phyloP scores from a whole-genome alignment of 176 grass and related monocot genomes.

The Tillandsia fasciculata region DNA sequence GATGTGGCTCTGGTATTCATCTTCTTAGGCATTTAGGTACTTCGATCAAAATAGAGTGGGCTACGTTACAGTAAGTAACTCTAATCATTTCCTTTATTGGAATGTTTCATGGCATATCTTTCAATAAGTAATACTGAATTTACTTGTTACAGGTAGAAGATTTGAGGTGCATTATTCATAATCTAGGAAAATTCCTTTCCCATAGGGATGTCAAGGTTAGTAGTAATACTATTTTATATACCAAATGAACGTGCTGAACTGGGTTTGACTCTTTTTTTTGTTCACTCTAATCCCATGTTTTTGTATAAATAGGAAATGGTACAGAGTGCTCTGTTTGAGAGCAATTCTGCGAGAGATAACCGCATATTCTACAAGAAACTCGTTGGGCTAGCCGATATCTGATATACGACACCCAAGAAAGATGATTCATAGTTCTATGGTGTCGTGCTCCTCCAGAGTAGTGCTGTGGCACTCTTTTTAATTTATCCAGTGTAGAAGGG shows the following conservation, averaged over 20 bases:
- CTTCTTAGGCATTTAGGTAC: slow-evolving; percentile 85
- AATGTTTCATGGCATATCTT: not conserved
- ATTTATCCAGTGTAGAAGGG: too few species aligned
- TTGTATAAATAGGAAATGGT: slow-evolving; percentile 53
- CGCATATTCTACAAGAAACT: slow-evolving; percentile 84
- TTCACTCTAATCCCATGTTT: not conserved
- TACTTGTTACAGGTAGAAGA: slow-evolving; percentile 67
- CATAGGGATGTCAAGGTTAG: slow-evolving; percentile 90
- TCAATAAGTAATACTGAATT: slow-evolving; percentile 13
- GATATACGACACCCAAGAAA: slow-evolving; percentile 20
- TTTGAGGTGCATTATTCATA: slow-evolving; percentile 95
- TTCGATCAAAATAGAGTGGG: slow-evolving; percentile 74
- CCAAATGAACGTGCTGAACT: not conserved
- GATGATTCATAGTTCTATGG: too few species aligned
- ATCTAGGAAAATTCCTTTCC: slow-evolving; percentile 84
- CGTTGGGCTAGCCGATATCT: slow-evolving; percentile 32
- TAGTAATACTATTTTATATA: not conserved
- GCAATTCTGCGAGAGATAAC: slow-evolving; percentile 84
- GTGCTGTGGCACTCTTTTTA: too few species aligned
- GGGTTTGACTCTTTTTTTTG: not conserved
- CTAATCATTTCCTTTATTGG: not conserved
- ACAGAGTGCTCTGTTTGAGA: slow-evolving; percentile 88
- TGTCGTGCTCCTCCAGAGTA: too few species aligned
- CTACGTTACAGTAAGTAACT: slow-evolving; percentile 60
- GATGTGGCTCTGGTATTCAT: slow-evolving; percentile 5